Evolutionary conservation across 2,329 filamentous ascomycete species (phyloP).

Genomic region (Lasiodiplodia citricola): DNA sequence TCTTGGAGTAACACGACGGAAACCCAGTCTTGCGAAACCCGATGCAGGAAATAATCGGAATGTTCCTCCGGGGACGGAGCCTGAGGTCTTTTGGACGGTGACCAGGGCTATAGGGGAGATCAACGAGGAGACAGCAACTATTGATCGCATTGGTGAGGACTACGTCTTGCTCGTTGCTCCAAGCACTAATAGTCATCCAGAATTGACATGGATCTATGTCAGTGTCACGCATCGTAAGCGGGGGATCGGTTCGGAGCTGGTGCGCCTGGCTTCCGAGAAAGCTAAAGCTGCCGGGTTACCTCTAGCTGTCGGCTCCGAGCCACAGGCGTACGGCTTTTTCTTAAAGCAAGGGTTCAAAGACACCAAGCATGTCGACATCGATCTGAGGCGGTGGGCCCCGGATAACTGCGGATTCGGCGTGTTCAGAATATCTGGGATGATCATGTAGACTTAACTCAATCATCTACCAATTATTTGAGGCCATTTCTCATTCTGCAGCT

Average conservation of each 20-base stretch:
- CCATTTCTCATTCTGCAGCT: no score
- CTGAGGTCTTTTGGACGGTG: not conserved
- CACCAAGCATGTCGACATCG: conserved; percentile 18
- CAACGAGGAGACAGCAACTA: not conserved
- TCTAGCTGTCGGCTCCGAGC: conserved; percentile 4
- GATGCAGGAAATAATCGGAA: not conserved
- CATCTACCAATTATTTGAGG: no score
- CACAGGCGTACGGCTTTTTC: conserved; percentile 2
- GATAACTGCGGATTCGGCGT: conserved; percentile 13
- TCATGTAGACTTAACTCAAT: not conserved
- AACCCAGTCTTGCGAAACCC: not conserved
- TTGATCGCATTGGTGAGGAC: not conserved
- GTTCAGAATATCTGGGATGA: not conserved
- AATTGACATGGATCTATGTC: conserved; percentile 23
- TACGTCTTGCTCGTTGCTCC: no score
- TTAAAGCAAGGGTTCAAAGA: not conserved
- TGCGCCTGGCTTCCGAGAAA: conserved; percentile 9
- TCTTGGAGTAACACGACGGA: not conserved
- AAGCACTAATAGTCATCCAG: not conserved
- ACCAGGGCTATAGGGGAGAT: not conserved
- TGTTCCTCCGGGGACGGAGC: not conserved
- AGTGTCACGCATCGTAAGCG: not conserved
- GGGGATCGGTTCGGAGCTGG: conserved; percentile 7
- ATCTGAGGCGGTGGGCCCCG: conserved; percentile 12
- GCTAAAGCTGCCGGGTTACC: conserved; percentile 3